Base-by-base conservation (phyloP, 2,329 filamentous ascomycete genomes). In the Clonostachys sp. region DNA sequence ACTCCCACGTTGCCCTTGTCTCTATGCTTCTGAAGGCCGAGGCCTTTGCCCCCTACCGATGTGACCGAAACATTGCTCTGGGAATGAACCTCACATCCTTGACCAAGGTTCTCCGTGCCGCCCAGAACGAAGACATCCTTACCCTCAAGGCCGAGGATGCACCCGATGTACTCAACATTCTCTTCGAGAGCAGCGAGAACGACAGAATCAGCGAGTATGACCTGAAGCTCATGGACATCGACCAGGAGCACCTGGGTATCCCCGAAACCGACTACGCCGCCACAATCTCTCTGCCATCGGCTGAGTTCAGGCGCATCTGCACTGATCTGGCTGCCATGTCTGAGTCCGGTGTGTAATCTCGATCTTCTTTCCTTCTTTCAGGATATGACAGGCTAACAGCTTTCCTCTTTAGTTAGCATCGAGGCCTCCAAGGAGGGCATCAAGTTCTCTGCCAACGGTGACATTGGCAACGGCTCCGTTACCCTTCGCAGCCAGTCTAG, bases 141-240 rank as follows among this genome's bases (percentile, higher is more conserved):
- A 99, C 92, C 18, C 79, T 99, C 68, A 99, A 97, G 83, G 94
- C 94, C 13, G 92, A 97, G 67, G 95, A 99, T 68, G 86, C 90
- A 38, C 94, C 94, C 43, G 94, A 99, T 71, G 89, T 91, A 44
- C 84, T 99, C 60, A 97, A 96, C 78, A 77, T 99, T 55, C 81
- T 91, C 59, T 99, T 99, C 65, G 95, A 99, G 83, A 95, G 84
- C 77, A 76, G 81, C 56, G 84, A 87, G 63, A 88, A 83, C 61
- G 94, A 99, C 71, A 82, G 94, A 57, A 82, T 99, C 65, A 95
- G 89, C 81, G 95, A 99, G 78, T 99, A 99, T 70, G 94, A 99
- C 71, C 88, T 99, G 72, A 99, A 99, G 81, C 84, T 99, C 67
- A 99, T 99, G 94, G 94, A 99, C 68, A 99, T 99, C 69, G 94